Percentiles rank a stretch among this genome's conserved stretches.
Conservation (phyloP, 2,329 filamentous ascomycete species). For the Triangularia setosa region DNA sequence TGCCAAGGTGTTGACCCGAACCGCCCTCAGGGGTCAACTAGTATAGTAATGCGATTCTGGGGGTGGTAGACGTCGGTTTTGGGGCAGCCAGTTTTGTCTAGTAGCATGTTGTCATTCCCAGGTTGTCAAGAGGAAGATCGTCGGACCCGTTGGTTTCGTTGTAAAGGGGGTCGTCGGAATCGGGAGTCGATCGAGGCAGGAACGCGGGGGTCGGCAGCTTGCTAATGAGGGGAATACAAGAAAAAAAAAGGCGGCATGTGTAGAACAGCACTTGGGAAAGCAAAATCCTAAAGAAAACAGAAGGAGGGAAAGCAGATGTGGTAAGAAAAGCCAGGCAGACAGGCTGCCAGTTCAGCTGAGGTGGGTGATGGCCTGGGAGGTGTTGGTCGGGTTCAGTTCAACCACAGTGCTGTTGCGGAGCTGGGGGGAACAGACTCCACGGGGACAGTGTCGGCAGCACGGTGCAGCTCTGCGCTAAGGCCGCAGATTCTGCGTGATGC, state of each 20-base stretch:
- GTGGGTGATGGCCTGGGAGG: slow-evolving; percentile 10
- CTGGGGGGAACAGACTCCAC: background rate
- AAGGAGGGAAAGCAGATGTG: slow-evolving; percentile 1
- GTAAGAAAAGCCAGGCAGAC: slow-evolving; percentile 8
- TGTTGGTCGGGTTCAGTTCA: background rate
- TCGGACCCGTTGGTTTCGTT: background rate
- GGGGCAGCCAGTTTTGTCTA: slow-evolving; percentile 19
- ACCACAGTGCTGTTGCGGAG: slow-evolving; percentile 4
- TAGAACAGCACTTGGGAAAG: background rate
- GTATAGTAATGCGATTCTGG: slow-evolving; percentile 4
- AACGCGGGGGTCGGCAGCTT: background rate
- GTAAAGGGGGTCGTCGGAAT: slow-evolving; percentile 1
- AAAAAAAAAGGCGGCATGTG: background rate
- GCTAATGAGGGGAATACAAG: background rate
- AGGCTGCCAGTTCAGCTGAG: slow-evolving; percentile 21
- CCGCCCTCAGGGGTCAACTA: slow-evolving; percentile 1
- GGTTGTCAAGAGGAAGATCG: background rate
- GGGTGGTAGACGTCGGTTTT: slow-evolving; percentile 14
- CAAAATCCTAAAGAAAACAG: background rate
- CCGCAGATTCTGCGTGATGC: background rate
- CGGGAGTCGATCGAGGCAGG: background rate
- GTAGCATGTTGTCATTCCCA: slow-evolving; percentile 28
- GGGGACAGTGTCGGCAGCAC: background rate
- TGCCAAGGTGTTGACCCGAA: background rate
- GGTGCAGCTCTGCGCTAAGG: background rate